phyloP scores from a whole-genome alignment of 305 asterid genomes.

The Fraxinus dipetala region DNA sequence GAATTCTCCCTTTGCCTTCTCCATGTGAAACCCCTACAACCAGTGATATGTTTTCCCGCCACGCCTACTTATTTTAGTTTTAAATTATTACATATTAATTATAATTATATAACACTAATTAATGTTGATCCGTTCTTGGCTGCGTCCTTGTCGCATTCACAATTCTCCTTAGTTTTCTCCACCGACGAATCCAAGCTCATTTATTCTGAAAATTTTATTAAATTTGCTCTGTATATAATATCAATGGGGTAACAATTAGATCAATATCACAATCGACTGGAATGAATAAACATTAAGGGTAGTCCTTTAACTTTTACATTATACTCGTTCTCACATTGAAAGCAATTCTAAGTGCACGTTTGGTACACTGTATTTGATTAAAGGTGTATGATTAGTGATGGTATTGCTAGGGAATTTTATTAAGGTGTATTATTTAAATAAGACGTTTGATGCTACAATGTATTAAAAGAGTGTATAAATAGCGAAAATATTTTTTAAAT shows the following conservation, averaged over 20 bases:
- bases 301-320: neutral
- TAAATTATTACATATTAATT: neutral
- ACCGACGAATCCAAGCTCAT: conserved; percentile 35
- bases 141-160: conserved; percentile 48
- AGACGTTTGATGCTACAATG: neutral
- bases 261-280: neutral
- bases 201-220: neutral
- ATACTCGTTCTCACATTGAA: neutral
- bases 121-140: conserved; percentile 61
- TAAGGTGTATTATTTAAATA: neutral
- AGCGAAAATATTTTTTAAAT: too few species aligned
- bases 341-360: too few species aligned
- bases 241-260: neutral
- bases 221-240: neutral
- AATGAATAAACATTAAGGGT: neutral
- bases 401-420: neutral
- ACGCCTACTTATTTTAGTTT: neutral
- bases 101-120: conserved; percentile 17
- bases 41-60: neutral
- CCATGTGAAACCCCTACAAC: conserved; percentile 23
- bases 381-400: neutral
- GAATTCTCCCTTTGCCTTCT: conserved; percentile 32
- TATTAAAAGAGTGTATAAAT: too few species aligned
- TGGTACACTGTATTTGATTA: neutral
- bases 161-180: conserved; percentile 20